Evolutionary conservation across 768 basidiomycete species (phyloP).

Genomic region (Suillus spraguei): DNA sequence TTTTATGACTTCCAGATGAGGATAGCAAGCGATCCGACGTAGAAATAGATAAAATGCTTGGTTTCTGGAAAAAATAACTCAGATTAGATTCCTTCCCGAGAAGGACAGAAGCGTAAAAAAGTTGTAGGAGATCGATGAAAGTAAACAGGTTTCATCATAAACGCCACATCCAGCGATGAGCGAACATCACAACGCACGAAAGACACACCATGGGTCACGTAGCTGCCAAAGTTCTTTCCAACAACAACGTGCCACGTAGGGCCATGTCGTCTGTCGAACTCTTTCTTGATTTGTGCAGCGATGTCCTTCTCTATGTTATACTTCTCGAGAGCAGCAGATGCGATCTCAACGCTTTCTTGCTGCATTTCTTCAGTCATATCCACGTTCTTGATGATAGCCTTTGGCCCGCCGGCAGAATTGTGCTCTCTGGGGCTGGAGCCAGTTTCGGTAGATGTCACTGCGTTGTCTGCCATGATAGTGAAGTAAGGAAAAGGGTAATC

Average conservation of each 20-base stretch:
- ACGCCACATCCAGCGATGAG: not conserved
- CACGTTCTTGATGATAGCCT: slow-evolving; percentile 94
- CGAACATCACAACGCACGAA: slow-evolving; percentile 2
- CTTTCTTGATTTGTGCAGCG: slow-evolving; percentile 97
- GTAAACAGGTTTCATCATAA: slow-evolving; percentile 11
- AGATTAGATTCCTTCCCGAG: slow-evolving; percentile 10
- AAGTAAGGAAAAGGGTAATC: slow-evolving; percentile 1
- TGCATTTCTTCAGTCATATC: slow-evolving; percentile 98
- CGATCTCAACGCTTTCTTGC: slow-evolving; percentile 89
- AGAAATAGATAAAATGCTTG: slow-evolving; percentile 99
- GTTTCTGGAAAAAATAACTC: slow-evolving; percentile 63
- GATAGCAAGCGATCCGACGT: slow-evolving; percentile 89
- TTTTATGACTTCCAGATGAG: slow-evolving; percentile 92
- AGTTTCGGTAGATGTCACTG: slow-evolving; percentile 49
- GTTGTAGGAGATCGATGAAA: slow-evolving; percentile 5
- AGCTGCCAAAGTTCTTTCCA: slow-evolving; percentile 98
- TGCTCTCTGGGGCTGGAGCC: slow-evolving; percentile 44
- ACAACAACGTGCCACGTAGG: slow-evolving; percentile 99
- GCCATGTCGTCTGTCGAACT: slow-evolving; percentile 91
- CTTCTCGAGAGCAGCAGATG: slow-evolving; percentile 83
- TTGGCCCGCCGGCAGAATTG: slow-evolving; percentile 48
- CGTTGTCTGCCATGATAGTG: slow-evolving; percentile 47
- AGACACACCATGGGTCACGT: slow-evolving; percentile 90
- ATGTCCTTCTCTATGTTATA: slow-evolving; percentile 98
- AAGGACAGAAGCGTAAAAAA: not conserved